Conservation (phyloP, 2,329 filamentous ascomycete species). For the Aspergillus fijiensis region DNA sequence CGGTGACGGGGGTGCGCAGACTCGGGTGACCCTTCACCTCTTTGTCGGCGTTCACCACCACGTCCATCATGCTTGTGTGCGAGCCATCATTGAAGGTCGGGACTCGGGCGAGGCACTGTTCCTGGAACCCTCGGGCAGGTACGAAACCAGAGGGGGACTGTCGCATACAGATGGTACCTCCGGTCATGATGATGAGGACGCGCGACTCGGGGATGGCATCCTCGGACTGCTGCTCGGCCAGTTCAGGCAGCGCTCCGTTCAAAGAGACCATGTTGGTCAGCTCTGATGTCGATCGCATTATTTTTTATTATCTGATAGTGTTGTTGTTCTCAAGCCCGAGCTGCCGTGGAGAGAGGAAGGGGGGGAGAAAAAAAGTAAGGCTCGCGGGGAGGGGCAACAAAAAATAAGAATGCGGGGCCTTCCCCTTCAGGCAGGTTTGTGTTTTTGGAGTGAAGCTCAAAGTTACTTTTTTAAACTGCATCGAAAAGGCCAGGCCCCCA, state of each 20-base stretch:
- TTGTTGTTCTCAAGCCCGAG: too few species aligned
- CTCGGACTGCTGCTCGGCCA: slow-evolving; percentile 23
- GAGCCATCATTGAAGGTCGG: slow-evolving; percentile 83
- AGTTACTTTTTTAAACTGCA: neutral
- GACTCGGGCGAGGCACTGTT: slow-evolving; percentile 76
- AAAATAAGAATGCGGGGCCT: slow-evolving; percentile 5
- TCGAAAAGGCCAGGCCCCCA: neutral
- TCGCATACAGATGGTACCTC: slow-evolving; percentile 81
- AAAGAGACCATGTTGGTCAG: slow-evolving; percentile 21
- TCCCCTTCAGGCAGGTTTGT: neutral
- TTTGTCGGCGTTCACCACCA: slow-evolving; percentile 52
- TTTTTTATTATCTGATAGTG: neutral
- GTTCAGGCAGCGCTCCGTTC: slow-evolving; percentile 23
- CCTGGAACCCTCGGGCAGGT: slow-evolving; percentile 76
- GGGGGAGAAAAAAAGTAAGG: neutral
- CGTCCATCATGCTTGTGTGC: slow-evolving; percentile 55
- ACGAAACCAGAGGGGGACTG: slow-evolving; percentile 76
- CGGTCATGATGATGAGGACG: slow-evolving; percentile 87
- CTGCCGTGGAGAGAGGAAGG: neutral
- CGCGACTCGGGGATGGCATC: slow-evolving; percentile 65
- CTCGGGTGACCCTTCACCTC: slow-evolving; percentile 60
- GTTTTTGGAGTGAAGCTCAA: neutral
- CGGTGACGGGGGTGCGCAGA: slow-evolving; percentile 75
- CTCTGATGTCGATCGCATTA: neutral
- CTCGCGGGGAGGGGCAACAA: neutral